Evolutionary conservation across 176 grass and related monocot species (phyloP), one percentile per base, ranked within the genome.

Genomic region (Carex parvula): DNA sequence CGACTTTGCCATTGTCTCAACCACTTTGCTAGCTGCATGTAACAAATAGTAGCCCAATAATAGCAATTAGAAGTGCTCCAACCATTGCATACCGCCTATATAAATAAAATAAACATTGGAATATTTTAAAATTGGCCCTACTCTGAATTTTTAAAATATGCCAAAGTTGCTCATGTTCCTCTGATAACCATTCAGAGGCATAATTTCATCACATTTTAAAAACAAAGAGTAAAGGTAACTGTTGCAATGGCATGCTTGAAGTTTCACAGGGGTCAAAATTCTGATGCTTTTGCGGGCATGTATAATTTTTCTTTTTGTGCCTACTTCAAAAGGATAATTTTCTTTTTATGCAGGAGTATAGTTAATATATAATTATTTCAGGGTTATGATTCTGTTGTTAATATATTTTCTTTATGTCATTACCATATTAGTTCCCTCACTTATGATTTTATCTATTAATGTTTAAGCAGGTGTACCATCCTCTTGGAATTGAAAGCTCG

Each of bases 381-480:
- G 65, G 65, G 14, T 68, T 39, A 39, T 15, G 29, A 30, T 39
- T 41, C 33, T 69, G 13, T 39, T n/a, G 7, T 18, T 39, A 42
- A 42, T 21, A 20, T 46, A 18, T 17, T 16, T 72, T 21, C 69
- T 72, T 70, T 18, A 70, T 41, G 21, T 42, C 69, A 20, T 72
- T 46, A 72, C 7, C 18, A 46, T 72, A 22, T 42, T 21, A 21
- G 37, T 72, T 69, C 26, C 29, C 11, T 67, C 69, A 70, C 37
- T 44, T 44, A 4, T 9, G 7, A 17, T 46, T 72, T 18, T 16
- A 4, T 57, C 29, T 2, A 78, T 65, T 67, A 24, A 72, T 71
- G 53, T 16, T 33, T 54, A 8, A 54, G 64, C 87, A 97, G 94
- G 87, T 88, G 20, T 83, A 89, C 84, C 70, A 82, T 88, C 85